Base-by-base conservation (phyloP, 208 protist genomes). In the Acanthamoeba pearcei region DNA sequence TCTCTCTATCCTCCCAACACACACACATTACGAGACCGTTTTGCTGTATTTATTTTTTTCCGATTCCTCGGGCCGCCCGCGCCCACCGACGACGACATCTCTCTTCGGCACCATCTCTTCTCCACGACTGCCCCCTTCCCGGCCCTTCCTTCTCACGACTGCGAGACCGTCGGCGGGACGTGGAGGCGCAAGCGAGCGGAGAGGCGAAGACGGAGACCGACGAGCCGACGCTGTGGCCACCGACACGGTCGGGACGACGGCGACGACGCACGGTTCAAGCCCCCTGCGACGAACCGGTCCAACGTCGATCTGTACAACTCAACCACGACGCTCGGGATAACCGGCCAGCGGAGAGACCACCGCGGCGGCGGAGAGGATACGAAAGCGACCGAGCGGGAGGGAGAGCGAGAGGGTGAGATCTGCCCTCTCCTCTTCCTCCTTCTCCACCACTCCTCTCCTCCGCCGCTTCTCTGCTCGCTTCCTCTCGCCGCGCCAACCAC, bases 21-120 rank as follows among this genome's bases (percentile, higher is more conserved):
- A 38, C n/a, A n/a, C n/a, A n/a, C 66, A 72, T 72, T n/a, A 72
- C 66, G 66, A 72, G 66, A 72, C 13, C 27, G 66, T 72, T 72
- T 72, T 72, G 66, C 66, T 72, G 66, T 72, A 72, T 72, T 72
- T 72, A 72, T 72, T 72, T 72, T 72, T n/a, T n/a, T 19, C 38
- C n/a, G n/a, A n/a, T 72, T 72, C 66, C 29, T 35, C 66, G 24
- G 29, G 12, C 66, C 29, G 55, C 55, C 27, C 29, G n/a, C n/a
- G 15, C 66, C 29, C 27, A n/a, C 62, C 24, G 24, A 10, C 66
- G 27, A 72, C 66, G 66, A 72, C 66, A 38, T 24, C 19, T 60
- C 55, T 22, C 12, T 15, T 60, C 55, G 1, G 4, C 55, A 60
- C 12, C 55, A 24, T 60, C 55, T 60, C 55, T 24, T 60, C 55